Conservation (phyloP, 2,329 filamentous ascomycete species). For the Albophoma yamanashiensis region DNA sequence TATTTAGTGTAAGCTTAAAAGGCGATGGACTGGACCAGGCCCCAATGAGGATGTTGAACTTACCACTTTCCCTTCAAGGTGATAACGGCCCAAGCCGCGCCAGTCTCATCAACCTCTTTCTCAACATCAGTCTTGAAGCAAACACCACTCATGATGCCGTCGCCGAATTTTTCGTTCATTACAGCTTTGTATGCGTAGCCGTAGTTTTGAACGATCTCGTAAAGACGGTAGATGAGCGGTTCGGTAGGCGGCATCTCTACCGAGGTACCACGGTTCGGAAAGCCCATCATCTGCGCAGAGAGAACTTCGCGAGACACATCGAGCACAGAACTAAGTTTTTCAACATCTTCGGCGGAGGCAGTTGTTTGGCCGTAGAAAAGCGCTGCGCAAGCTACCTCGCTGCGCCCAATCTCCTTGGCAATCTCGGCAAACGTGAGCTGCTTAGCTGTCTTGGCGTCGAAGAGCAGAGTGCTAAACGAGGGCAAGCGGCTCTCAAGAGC, state of each 20-base stretch:
- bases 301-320: slow-evolving; percentile 47
- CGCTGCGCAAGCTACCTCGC: slow-evolving; percentile 76
- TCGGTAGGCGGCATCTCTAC: slow-evolving; percentile 26
- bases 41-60: slow-evolving; percentile 15
- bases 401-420: slow-evolving; percentile 59
- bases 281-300: slow-evolving; percentile 53
- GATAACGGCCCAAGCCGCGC: slow-evolving; percentile 74
- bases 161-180: slow-evolving; percentile 87
- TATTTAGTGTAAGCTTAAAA: background rate
- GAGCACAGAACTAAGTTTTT: slow-evolving; percentile 56
- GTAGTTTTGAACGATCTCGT: slow-evolving; percentile 94
- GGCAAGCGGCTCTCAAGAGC: slow-evolving; percentile 61
- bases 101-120: slow-evolving; percentile 82
- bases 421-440: slow-evolving; percentile 72
- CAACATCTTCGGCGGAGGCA: slow-evolving; percentile 56
- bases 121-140: slow-evolving; percentile 84
- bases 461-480: slow-evolving; percentile 55
- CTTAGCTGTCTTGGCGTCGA: slow-evolving; percentile 63
- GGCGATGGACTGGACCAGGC: background rate
- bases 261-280: slow-evolving; percentile 69
- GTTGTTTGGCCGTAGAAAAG: slow-evolving; percentile 84
- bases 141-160: slow-evolving; percentile 96
- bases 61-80: slow-evolving; percentile 77
- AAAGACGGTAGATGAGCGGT: slow-evolving; percentile 67
- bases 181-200: slow-evolving; percentile 94